A percentile compares a stretch with the other conserved stretches of the same genome.
phyloP scores from a whole-genome alignment of 2,329 filamentous ascomycete genomes.

The Aspergillus texensis region DNA sequence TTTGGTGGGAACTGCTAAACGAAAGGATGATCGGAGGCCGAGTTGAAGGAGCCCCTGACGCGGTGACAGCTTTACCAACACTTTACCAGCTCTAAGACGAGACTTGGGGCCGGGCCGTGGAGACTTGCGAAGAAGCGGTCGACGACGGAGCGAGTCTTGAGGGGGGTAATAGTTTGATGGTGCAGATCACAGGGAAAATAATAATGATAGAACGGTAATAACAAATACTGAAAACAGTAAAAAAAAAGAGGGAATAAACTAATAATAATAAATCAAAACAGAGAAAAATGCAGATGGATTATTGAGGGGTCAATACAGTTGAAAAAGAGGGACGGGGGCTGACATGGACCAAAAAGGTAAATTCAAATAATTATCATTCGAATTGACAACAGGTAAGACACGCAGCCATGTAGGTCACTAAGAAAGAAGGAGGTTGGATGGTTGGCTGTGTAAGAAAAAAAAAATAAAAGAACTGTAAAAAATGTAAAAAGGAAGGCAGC shows the following conservation, averaged over 20 bases:
- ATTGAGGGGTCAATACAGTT: constrained; percentile 21
- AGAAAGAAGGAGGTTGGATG: constrained; percentile 7
- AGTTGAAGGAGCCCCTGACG: constrained; percentile 38
- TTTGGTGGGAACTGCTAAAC: constrained; percentile 35
- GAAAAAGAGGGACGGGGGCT: constrained; percentile 16
- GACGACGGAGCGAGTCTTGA: constrained; percentile 24
- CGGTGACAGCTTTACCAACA: constrained; percentile 33
- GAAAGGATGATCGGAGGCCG: constrained; percentile 25
- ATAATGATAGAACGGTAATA: constrained; percentile 9
- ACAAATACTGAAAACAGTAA: constrained; percentile 16
- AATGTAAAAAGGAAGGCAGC: constrained; percentile 17
- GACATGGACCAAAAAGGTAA: constrained; percentile 17
- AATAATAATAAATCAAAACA: constrained; percentile 7
- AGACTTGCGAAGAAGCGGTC: constrained; percentile 30
- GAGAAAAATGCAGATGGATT: constrained; percentile 21
- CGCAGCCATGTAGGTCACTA: constrained; percentile 6
- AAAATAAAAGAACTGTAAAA: not conserved
- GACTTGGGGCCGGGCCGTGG: constrained; percentile 30
- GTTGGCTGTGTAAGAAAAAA: not conserved
- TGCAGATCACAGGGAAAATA: constrained; percentile 25
- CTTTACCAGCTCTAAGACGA: constrained; percentile 28
- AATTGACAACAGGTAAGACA: constrained; percentile 14
- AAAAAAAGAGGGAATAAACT: constrained; percentile 14
- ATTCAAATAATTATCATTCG: constrained; percentile 1
- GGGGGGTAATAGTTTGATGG: constrained; percentile 17